Evolutionary conservation across 1,139 yeast species (phyloP), one percentile per base, ranked within the genome.

Genomic region (Hemisphaericaspora xylofermentans): DNA sequence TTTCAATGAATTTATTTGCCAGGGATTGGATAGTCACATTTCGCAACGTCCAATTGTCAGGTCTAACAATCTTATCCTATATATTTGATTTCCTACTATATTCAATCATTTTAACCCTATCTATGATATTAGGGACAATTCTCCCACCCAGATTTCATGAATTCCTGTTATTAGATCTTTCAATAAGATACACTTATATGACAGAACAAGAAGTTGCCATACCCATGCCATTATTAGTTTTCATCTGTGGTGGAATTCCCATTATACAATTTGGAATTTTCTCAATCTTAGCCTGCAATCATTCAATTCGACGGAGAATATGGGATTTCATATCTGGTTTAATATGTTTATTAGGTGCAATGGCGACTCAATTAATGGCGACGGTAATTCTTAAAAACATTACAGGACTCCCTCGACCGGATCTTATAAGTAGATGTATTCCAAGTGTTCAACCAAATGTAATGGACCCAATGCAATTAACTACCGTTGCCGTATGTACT

Each of bases 401-500:
- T 3, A 52, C 73, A 38, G 80, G 78, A 2, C 46, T 66, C 4
- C 76, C 77, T 0, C 52, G 80, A 39, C 81, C 80, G 0, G 81
- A 76, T 52, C 52, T 76, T 46, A 46, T 76, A 3, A 53, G 62
- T 3, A 47, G 81, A 39, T 76, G 80, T 46, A 45, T 48, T 15
- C 79, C 78, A 5, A 45, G 52, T 12, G 40, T 50, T 2, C 40
- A 33, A 13, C 43, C 40, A 35, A 43, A 41, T 22, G 42, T 46
- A 12, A 17, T 43, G 6, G 48, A 48, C 6, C 46, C 43, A 31
- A 16, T 31, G 25, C 40, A 43, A 0, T 52, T 73, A 33, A 58
- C 64, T 6, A 63, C 64, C 13, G 64, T 68, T n/a, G 60, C 54
- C 0, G 48, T 67, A 3, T 76, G 81, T 49, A 49, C 60, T 0